Conservation (phyloP, 2,329 filamentous ascomycete species). For the Aspergillus tamarii region DNA sequence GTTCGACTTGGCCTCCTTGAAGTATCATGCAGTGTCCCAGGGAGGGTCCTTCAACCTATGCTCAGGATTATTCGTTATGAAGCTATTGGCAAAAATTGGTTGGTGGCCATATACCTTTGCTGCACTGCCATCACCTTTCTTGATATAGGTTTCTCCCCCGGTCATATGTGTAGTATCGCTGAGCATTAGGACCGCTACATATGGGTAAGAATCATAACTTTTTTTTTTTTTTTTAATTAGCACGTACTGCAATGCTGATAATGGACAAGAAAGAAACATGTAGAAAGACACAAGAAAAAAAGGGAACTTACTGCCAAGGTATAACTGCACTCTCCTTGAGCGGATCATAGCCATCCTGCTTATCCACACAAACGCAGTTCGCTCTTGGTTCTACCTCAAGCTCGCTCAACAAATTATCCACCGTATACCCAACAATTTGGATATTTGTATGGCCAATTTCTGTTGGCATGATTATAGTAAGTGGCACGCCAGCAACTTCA, state of each 20-base stretch:
- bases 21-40: slow-evolving; percentile 31
- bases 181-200: slow-evolving; percentile 37
- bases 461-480: slow-evolving; percentile 27
- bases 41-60: neutral
- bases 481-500: slow-evolving; percentile 24
- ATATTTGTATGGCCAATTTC: slow-evolving; percentile 33
- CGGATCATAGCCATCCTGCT: neutral
- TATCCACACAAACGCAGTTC: slow-evolving; percentile 6
- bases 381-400: slow-evolving; percentile 22
- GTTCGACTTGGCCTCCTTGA: slow-evolving; percentile 33
- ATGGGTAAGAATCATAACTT: slow-evolving; percentile 26
- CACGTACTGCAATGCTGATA: neutral
- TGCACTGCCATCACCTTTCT: slow-evolving; percentile 24
- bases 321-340: neutral
- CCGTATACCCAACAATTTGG: slow-evolving; percentile 20
- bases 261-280: neutral
- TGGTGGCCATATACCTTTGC: slow-evolving; percentile 12
- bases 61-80: neutral
- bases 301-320: neutral
- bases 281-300: neutral
- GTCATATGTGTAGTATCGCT: slow-evolving; percentile 31
- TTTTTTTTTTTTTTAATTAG: slow-evolving; percentile 18
- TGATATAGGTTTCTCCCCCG: slow-evolving; percentile 33
- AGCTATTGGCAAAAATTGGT: neutral
- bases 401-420: slow-evolving; percentile 19